phyloP scores from a whole-genome alignment of 805 yeast genomes.

The Kuraishia molischiana region DNA sequence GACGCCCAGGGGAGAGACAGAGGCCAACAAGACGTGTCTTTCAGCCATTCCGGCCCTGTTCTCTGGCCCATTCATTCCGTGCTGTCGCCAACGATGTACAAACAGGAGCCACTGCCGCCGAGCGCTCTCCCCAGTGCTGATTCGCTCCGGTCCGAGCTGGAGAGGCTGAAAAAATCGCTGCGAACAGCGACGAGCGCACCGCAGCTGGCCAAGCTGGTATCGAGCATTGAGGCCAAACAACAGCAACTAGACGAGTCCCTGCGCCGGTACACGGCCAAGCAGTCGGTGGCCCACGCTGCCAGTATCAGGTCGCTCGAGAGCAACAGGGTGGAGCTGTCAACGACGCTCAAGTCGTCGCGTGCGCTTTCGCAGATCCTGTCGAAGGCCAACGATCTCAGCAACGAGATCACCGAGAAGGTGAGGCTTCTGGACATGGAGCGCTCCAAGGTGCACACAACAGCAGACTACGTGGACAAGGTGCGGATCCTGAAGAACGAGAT shows the following conservation, averaged over 20 bases:
- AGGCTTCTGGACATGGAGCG: constrained; percentile 63
- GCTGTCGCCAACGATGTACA: no score
- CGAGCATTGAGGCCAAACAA: constrained; percentile 15
- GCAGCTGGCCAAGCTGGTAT: constrained; percentile 13
- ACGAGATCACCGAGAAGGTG: constrained; percentile 58
- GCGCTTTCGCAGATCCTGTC: constrained; percentile 43
- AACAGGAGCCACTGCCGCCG: not conserved
- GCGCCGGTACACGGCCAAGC: constrained; percentile 15
- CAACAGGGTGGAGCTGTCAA: constrained; percentile 51
- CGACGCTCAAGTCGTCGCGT: constrained; percentile 47
- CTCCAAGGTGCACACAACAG: constrained; percentile 49
- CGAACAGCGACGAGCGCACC: constrained; percentile 13
- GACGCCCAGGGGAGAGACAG: no score
- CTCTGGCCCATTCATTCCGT: no score
- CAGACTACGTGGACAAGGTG: constrained; percentile 55
- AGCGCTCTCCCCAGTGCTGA: constrained; percentile 6
- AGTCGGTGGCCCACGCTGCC: constrained; percentile 27
- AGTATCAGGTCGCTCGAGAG: constrained; percentile 41
- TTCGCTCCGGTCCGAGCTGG: constrained; percentile 10
- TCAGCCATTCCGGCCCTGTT: no score
- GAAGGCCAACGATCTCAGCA: constrained; percentile 56
- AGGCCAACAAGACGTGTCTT: no score
- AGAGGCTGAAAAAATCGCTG: constrained; percentile 11
- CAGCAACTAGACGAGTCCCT: constrained; percentile 14
- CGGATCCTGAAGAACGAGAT: constrained; percentile 59